Percentiles rank a stretch among this genome's conserved stretches.
These are phyloP conservation scores for Musa itinerans DNA, from an alignment of 176 grass and related monocot species.

Conservation along the genomic window DNA sequence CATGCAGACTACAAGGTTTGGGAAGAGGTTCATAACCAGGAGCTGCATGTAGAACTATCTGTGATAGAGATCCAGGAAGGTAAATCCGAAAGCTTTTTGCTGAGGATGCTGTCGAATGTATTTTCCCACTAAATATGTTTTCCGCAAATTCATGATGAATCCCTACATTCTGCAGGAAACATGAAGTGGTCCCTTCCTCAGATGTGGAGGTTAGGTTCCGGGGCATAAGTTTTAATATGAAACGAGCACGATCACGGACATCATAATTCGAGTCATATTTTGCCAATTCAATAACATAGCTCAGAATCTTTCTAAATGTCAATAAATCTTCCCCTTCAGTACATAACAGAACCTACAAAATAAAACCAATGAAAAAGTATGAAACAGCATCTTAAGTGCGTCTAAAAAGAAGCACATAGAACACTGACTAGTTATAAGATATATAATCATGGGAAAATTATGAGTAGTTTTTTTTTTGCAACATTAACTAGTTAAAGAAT, in stretches of 20 bases:
- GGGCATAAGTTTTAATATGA: slow-evolving; percentile 51
- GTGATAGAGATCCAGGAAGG: slow-evolving; percentile 92
- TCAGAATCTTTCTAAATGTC: slow-evolving; percentile 58
- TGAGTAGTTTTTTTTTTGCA: too few species aligned
- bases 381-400: slow-evolving; percentile 1
- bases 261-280: slow-evolving; percentile 76
- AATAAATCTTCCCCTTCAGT: slow-evolving; percentile 41
- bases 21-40: slow-evolving; percentile 75
- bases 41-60: slow-evolving; percentile 85
- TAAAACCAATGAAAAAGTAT: slow-evolving; percentile 24
- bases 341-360: slow-evolving; percentile 66
- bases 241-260: slow-evolving; percentile 66
- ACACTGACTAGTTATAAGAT: too few species aligned
- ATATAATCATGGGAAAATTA: too few species aligned
- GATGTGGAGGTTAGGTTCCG: slow-evolving; percentile 9
- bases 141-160: slow-evolving; percentile 39
- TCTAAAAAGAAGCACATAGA: neutral
- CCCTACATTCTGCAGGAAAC: slow-evolving; percentile 25
- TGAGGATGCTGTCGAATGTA: slow-evolving; percentile 18
- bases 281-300: slow-evolving; percentile 71
- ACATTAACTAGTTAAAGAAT: too few species aligned
- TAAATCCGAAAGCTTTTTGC: slow-evolving; percentile 53
- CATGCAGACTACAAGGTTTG: slow-evolving; percentile 58
- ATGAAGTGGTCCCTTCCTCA: slow-evolving; percentile 8
- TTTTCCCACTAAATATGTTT: slow-evolving; percentile 51